Base-by-base conservation (phyloP, 805 yeast genomes). In the Candida endomychidarum region DNA sequence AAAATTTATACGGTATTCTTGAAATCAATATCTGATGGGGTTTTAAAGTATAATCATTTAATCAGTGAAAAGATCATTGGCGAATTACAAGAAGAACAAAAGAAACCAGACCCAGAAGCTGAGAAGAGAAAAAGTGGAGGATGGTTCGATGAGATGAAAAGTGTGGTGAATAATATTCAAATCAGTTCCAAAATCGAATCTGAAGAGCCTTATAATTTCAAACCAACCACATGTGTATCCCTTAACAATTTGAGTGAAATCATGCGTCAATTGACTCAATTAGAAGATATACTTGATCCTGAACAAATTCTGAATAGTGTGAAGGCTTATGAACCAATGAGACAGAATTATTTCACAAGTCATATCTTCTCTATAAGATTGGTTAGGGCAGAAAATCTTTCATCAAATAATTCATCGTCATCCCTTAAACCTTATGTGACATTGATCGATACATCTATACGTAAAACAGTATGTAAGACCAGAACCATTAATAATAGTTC, bases 201-300 rank as follows among this genome's bases (percentile, higher is more conserved):
- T 2, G 60, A 56, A 40, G 73, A 70, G 11, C 82, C 89, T 0
- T 80, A 71, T 52, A 72, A 75, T 31, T 83, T 83, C 62, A 67
- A 72, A 42, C 64, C 71, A 5, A 70, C 74, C 38, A 80, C 89
- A 0, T 86, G 95, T 60, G 77, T 84, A n/a, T 80, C 83, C n/a
- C 64, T 87, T 45, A 86, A 85, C 58, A 80, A 88, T 51, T 53
- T 88, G 8, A 69, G 77, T 1, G 72, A 75, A 8, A 69, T 78
- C 69, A 55, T 72, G 50, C 52, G 61, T 1, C 75, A 76, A 40
- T 49, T 79, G 8, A 63, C 74, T 33, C 72, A 67, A 23, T 53
- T 85, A 14, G 90, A 83, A 51, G 74, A 69, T 2, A 54, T 67
- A 17, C 48, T 85, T 10, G 78, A 82, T 40, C 80, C 89, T 0